Conservation (phyloP, 225 moss, liverwort and hornwort species). For the Marchantia paleacea region DNA sequence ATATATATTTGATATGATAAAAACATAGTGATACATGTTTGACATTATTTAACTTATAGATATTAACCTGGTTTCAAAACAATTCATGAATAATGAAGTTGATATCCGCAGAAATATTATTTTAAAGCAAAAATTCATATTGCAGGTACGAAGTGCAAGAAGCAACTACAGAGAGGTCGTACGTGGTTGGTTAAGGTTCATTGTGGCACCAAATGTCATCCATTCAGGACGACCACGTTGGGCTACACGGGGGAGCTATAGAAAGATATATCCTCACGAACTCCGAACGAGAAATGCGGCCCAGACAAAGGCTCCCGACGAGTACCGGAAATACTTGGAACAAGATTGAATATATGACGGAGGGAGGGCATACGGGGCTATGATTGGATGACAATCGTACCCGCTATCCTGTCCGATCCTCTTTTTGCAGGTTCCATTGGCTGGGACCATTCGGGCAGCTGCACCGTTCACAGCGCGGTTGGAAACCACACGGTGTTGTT, state of each 20-base stretch:
- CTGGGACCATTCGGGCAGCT: constrained; percentile 9
- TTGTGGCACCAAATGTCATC: background rate
- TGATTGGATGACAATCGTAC: constrained; percentile 14
- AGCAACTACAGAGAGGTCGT: background rate
- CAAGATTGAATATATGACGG: constrained; percentile 6
- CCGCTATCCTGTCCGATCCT: constrained; percentile 25
- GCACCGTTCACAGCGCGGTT: background rate
- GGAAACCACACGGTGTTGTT: background rate
- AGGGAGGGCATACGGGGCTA: background rate
- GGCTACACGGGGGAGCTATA: too few relatives aligned
- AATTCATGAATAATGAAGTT: too few relatives aligned
- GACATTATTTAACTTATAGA: too few relatives aligned
- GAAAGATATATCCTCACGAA: background rate
- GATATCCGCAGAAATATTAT: too few relatives aligned
- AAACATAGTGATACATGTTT: too few relatives aligned
- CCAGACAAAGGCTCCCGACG: background rate
- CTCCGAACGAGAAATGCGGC: too few relatives aligned
- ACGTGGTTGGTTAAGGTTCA: background rate
- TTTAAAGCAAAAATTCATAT: too few relatives aligned
- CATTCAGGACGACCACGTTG: too few relatives aligned
- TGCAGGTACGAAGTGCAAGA: too few relatives aligned
- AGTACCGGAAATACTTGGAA: background rate
- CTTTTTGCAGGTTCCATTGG: background rate
- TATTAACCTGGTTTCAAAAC: too few relatives aligned
- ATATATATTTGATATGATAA: too few relatives aligned